These are phyloP conservation scores for Colletotrichum liaoningense DNA, from an alignment of 2,329 filamentous ascomycete species.

Conservation along the genomic window DNA sequence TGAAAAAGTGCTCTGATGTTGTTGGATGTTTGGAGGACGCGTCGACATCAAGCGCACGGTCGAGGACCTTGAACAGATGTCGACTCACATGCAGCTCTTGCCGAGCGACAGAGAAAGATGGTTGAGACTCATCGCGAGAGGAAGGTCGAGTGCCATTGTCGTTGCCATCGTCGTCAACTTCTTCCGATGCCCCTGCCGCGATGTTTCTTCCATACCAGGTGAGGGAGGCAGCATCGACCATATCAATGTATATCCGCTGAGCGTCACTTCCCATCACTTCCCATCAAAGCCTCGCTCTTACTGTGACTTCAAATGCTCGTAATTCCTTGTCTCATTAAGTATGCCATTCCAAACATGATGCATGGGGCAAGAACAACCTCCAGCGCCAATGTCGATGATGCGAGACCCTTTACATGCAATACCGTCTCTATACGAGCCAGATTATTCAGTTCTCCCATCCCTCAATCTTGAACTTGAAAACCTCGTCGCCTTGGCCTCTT, in stretches of 20 bases:
- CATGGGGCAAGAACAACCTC: not conserved
- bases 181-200: not conserved
- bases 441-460: constrained; percentile 55
- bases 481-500: constrained; percentile 65
- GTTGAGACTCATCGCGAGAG: not conserved
- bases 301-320: not conserved
- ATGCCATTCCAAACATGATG: not conserved
- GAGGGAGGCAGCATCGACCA: not conserved
- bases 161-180: not conserved
- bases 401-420: not conserved
- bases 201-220: not conserved
- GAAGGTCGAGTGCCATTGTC: not conserved
- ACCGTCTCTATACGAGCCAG: not conserved
- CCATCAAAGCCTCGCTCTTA: not conserved
- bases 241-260: not conserved
- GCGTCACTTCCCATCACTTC: not conserved
- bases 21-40: constrained; percentile 11
- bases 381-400: not conserved
- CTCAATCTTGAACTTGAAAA: constrained; percentile 67
- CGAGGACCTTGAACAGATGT: not conserved
- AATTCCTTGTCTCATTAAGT: not conserved
- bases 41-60: constrained; percentile 3
- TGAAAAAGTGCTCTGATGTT: constrained; percentile 30
- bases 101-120: not conserved
- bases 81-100: constrained; percentile 6